These are phyloP conservation scores for Pezicula radicicola DNA, from an alignment of 2,329 filamentous ascomycete genomes.

Conservation along the genomic window DNA sequence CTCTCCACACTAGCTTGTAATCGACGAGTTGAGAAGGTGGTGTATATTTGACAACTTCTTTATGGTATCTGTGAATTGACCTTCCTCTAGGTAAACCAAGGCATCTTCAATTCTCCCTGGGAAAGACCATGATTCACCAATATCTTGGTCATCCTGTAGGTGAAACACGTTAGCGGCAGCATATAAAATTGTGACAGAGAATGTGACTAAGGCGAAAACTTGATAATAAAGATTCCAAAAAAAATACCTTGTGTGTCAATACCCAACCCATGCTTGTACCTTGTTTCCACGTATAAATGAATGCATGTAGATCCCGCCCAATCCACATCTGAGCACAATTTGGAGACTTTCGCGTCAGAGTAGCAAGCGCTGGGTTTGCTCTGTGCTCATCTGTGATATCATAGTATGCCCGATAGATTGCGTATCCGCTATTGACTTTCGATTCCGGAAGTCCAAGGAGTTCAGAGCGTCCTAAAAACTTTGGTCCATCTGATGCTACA, in stretches of 20 bases:
- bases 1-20: slow-evolving; percentile 1
- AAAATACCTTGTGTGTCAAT: not conserved
- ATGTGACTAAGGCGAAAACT: not conserved
- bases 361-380: not conserved
- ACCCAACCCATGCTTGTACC: not conserved
- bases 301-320: not conserved
- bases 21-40: not conserved
- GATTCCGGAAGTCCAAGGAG: not conserved
- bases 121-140: not conserved
- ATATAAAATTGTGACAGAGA: not conserved
- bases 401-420: not conserved
- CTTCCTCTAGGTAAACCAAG: not conserved
- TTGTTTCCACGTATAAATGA: not conserved
- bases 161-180: not conserved
- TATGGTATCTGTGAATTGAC: not conserved
- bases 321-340: not conserved
- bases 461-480: not conserved
- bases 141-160: not conserved
- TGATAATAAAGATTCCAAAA: not conserved
- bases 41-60: not conserved
- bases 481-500: not conserved
- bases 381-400: not conserved
- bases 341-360: not conserved
- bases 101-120: not conserved
- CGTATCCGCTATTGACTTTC: not conserved